phyloP scores from a whole-genome alignment of 305 asterid genomes.

The Solanum hybrid region DNA sequence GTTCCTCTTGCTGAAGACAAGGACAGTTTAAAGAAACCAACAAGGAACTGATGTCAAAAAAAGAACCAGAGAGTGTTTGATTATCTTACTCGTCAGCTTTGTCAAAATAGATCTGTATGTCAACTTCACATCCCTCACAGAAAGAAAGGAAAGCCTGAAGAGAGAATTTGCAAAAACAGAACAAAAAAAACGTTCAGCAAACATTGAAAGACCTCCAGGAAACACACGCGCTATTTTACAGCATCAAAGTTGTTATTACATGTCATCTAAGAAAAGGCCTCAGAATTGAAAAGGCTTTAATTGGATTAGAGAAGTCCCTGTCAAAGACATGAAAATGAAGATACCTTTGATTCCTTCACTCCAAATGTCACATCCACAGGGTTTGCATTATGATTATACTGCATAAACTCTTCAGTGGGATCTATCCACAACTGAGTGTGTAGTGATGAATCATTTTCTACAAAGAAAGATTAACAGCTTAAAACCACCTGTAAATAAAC shows the following conservation, averaged over 20 bases:
- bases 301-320: neutral
- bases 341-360: constrained; percentile 88
- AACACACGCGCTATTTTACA: neutral
- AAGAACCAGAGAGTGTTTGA: neutral
- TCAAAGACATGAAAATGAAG: neutral
- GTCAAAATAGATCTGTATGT: constrained; percentile 71
- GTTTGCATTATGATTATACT: constrained; percentile 67
- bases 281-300: neutral
- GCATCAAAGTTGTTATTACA: neutral
- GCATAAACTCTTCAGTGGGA: constrained; percentile 89
- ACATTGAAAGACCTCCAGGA: neutral
- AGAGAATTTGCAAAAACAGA: constrained; percentile 8
- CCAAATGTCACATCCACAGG: constrained; percentile 91
- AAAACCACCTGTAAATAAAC: constrained; percentile 3
- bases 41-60: neutral
- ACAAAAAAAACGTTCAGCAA: constrained; percentile 7
- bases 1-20: neutral
- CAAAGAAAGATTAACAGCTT: constrained; percentile 13
- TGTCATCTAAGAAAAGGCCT: neutral
- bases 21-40: neutral
- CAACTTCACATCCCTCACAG: constrained; percentile 97
- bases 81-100: constrained; percentile 93
- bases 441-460: constrained; percentile 86
- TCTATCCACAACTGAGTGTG: constrained; percentile 97
- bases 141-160: constrained; percentile 88